Base-by-base conservation (phyloP, 2,329 filamentous ascomycete genomes). In the Alternaria solani region DNA sequence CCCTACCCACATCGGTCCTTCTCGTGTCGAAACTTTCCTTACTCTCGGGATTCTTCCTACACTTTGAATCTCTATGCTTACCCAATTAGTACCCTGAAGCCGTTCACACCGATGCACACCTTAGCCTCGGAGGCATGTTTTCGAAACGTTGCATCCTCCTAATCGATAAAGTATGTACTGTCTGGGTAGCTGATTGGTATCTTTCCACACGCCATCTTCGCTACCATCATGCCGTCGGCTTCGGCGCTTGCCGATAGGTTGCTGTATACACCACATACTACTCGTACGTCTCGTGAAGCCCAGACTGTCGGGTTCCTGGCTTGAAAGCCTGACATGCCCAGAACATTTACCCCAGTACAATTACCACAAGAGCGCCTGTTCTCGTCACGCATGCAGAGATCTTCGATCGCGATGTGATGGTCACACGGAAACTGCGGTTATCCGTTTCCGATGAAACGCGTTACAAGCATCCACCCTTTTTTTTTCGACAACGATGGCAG, bases 21-120 rank as follows among this genome's bases (percentile, higher is more conserved):
- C 44, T 56, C 44, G 53, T 44, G 44, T 56, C 38, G 38, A 59
- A 59, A 56, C 44, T 46, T 44, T 59, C 52, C 57, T 25, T 44
- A 34, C 43, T 16, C 39, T 39, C 53, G 51, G 51, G 32, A 38
- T 20, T 20, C 14, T 23, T 28, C 44, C 48, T 43, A 39, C 30
- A 30, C 52, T 34, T 30, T 30, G 18, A 55, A 59, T 20, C n/a
- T 47, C 30, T 25, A 48, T 52, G 44, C 57, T 59, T 59, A 56
- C 57, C 44, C 52, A 18, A 51, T 59, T 44, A 26, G 44, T 59
- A 56, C 52, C 57, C 30, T 36, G 30, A 51, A 38, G 18, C 57
- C 51, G 57, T 59, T 59, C 51, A 44, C 38, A 44, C 44, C 46
- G 52, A 51, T 59, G 36, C 32, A 23, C 14, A 18, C 36, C 25